Conservation (phyloP, 129 eudicot species). For the Flaveria bidentis region DNA sequence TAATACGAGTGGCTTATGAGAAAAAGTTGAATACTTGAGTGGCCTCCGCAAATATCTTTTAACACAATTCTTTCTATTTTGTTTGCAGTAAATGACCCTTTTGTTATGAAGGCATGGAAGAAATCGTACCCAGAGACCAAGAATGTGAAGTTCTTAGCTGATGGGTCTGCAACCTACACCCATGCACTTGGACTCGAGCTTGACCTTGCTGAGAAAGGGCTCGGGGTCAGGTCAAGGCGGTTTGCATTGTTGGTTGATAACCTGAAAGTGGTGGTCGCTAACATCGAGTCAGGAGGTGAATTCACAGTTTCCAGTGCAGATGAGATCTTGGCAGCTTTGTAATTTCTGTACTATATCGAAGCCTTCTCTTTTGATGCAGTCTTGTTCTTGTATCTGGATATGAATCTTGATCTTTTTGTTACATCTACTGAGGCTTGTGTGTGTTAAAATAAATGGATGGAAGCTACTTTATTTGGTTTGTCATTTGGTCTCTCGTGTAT, state of each 20-base stretch:
- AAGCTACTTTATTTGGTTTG: too few relatives aligned
- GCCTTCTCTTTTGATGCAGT: background rate
- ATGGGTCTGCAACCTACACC: conserved; percentile 76
- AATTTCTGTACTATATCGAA: background rate
- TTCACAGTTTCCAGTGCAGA: conserved; percentile 81
- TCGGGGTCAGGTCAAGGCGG: conserved; percentile 71
- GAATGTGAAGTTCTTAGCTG: conserved; percentile 75
- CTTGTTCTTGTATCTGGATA: background rate
- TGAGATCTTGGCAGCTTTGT: conserved; percentile 72
- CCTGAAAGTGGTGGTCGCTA: conserved; percentile 71
- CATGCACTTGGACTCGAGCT: conserved; percentile 83
- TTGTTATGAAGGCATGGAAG: conserved; percentile 95
- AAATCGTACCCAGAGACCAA: conserved; percentile 77
- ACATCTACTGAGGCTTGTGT: background rate
- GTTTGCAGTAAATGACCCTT: conserved; percentile 66
- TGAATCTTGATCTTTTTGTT: background rate
- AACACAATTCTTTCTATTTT: background rate
- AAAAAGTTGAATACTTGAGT: background rate
- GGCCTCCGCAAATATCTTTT: background rate
- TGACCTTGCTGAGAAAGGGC: conserved; percentile 78
- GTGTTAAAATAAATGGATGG: background rate
- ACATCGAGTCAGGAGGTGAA: conserved; percentile 79
- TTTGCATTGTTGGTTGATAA: conserved; percentile 77
- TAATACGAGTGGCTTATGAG: background rate
- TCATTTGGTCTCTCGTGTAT: too few relatives aligned